phyloP scores from a whole-genome alignment of 148 eudicot genomes.

The Nepenthes gracilis region DNA sequence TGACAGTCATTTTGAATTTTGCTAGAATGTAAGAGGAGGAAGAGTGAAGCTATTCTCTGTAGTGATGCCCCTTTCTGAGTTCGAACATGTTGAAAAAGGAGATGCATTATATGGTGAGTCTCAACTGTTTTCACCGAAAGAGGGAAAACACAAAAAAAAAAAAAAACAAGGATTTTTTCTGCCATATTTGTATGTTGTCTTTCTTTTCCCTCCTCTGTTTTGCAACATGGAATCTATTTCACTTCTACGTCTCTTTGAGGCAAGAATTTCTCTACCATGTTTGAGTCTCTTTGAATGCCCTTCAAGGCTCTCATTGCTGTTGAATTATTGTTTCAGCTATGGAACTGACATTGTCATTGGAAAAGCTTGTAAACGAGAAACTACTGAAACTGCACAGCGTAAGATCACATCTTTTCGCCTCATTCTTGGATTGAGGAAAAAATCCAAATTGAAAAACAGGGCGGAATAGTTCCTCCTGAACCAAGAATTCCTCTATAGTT shows the following conservation, averaged over 20 bases:
- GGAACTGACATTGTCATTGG: conserved; percentile 77
- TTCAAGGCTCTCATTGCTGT: neutral
- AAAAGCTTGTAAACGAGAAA: conserved; percentile 72
- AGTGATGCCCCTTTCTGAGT: conserved; percentile 51
- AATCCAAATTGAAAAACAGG: neutral
- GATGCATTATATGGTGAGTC: conserved; percentile 70
- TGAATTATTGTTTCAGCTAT: conserved; percentile 43
- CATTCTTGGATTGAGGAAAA: neutral
- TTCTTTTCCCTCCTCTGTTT: no score
- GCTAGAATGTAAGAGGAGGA: conserved; percentile 79
- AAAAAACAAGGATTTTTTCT: no score
- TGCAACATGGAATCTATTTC: no score
- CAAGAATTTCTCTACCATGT: neutral
- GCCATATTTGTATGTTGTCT: no score
- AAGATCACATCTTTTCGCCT: conserved; percentile 2
- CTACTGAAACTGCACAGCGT: conserved; percentile 53
- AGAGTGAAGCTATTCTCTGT: conserved; percentile 53
- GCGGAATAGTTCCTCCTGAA: no score
- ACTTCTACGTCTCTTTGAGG: no score
- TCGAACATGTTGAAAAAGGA: conserved; percentile 68
- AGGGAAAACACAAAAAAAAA: neutral
- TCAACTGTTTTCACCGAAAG: neutral
- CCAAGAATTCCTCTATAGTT: neutral
- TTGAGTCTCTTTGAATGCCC: no score
- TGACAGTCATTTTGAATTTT: neutral